Conservation (phyloP, 495 filamentous ascomycete genomes). For the Achaetomiella virescens region DNA sequence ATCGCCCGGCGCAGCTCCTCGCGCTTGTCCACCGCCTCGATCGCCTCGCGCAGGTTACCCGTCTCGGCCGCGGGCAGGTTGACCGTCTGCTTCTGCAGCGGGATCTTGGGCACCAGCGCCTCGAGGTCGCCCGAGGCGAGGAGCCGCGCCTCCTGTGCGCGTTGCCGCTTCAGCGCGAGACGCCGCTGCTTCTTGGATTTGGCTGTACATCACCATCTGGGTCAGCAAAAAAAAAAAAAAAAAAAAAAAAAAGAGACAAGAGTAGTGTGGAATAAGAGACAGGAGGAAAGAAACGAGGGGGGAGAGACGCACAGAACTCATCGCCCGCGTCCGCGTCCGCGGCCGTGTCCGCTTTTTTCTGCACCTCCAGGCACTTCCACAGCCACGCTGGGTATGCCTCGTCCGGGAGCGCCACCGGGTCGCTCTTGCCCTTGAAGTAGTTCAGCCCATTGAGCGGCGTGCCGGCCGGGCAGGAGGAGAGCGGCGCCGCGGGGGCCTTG, state of each 20-base stretch:
- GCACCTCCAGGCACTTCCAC: slow-evolving; percentile 66
- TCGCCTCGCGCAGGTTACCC: slow-evolving; percentile 49
- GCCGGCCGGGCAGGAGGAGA: slow-evolving; percentile 55
- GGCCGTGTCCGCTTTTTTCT: slow-evolving; percentile 36
- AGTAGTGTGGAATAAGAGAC: too few species aligned
- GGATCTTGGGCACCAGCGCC: slow-evolving; percentile 63
- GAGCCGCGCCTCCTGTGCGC: slow-evolving; percentile 56
- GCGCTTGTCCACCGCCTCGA: slow-evolving; percentile 52
- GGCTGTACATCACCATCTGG: slow-evolving; percentile 38
- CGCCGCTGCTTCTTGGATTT: slow-evolving; percentile 75
- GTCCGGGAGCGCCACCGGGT: slow-evolving; percentile 72
- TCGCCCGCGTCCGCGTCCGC: slow-evolving; percentile 48
- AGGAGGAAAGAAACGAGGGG: background rate
- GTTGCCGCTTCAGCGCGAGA: slow-evolving; percentile 59
- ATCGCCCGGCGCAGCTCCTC: slow-evolving; percentile 62
- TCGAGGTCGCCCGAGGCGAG: slow-evolving; percentile 59
- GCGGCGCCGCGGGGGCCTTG: slow-evolving; percentile 4
- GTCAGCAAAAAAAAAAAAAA: background rate
- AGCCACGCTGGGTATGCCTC: slow-evolving; percentile 87
- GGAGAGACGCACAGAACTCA: slow-evolving; percentile 61
- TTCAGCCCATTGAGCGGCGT: slow-evolving; percentile 73
- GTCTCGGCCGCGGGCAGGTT: slow-evolving; percentile 67
- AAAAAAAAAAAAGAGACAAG: background rate
- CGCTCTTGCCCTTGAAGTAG: slow-evolving; percentile 68
- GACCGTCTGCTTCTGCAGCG: slow-evolving; percentile 74